Evolutionary conservation across 768 basidiomycete genomes (phyloP), one percentile per base, ranked within the genome.

Genomic region (Asterophora parasitica): DNA sequence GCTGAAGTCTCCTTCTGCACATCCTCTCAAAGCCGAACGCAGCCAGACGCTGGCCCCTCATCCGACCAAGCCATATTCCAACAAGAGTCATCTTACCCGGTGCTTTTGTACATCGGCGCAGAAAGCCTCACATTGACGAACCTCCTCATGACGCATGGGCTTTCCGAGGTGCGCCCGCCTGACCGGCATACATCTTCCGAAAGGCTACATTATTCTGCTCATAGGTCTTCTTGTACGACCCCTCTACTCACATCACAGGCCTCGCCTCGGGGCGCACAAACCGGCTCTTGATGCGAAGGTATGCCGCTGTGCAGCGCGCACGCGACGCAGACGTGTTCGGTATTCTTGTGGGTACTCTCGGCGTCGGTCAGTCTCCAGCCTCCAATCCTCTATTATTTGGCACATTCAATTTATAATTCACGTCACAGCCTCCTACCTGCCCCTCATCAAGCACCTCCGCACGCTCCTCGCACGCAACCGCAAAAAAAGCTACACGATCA

Each of bases 401-500:
- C 4, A 20, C 39, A 63, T n/a, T 34, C 27, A 34, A 38, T 28
- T 41, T 26, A 10, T 44, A 4, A 32, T 26, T 27, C 41, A 42
- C 34, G 12, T 7, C 15, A 11, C 54, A 92, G 88, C 87, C 0
- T 85, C 85, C 0, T 97, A 97, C 54, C 78, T 94, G 0, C 85
- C 91, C 1, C 74, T 97, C 4, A 87, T 99, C 50, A 73, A 77
- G 0, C 83, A 90, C 55, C 74, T 98, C n/a, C 85, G 95, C 5
- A 61, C 68, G 12, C 69, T 86, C 7, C 76, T 98, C 42, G 63
- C 74, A 1, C 73, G 71, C 32, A 74, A 81, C 1, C 79, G 77
- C 50, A 95, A 94, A 70, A 98, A 98, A 64, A 82, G 81, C 52
- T 99, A 98, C 66, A 97, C 95, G 2, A 81, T 99, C 55, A 88